Percentiles rank a stretch among this genome's conserved stretches.
These are phyloP conservation scores for Aureobasidium sp. DNA, from an alignment of 2,329 filamentous ascomycete species.

Conservation along the genomic window DNA sequence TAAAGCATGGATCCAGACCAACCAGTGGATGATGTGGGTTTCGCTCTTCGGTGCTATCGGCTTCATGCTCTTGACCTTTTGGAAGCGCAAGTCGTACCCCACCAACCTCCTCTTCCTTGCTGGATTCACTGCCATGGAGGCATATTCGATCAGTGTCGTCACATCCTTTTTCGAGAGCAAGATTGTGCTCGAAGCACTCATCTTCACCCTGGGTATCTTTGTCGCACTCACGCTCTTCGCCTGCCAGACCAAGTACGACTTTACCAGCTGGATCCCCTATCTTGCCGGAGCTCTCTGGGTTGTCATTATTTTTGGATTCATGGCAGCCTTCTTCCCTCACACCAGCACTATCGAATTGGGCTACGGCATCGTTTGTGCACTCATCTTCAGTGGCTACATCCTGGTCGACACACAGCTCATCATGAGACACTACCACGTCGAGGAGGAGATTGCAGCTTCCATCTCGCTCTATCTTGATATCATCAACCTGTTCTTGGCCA, in stretches of 20 bases:
- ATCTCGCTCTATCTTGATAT: conserved; percentile 95
- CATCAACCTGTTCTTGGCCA: conserved; percentile 94
- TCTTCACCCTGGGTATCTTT: conserved; percentile 68
- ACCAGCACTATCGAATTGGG: conserved; percentile 74
- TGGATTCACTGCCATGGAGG: conserved; percentile 84
- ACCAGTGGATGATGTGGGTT: conserved; percentile 76
- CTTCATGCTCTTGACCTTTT: conserved; percentile 82
- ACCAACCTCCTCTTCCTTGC: conserved; percentile 88
- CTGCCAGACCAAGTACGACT: conserved; percentile 97
- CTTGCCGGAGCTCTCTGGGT: conserved; percentile 87
- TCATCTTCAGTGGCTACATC: conserved; percentile 92
- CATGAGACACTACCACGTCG: conserved; percentile 91
- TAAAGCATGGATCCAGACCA: conserved; percentile 76
- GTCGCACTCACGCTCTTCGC: conserved; percentile 67
- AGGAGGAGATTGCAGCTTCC: conserved; percentile 86
- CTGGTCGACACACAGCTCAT: conserved; percentile 94
- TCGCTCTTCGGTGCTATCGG: conserved; percentile 77
- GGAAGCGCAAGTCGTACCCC: conserved; percentile 86
- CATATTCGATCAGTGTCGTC: conserved; percentile 86
- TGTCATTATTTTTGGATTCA: conserved; percentile 85
- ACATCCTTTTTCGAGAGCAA: conserved; percentile 79
- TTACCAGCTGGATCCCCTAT: conserved; percentile 94
- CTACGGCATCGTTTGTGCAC: conserved; percentile 71
- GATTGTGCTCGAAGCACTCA: conserved; percentile 81
- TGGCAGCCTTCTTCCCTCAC: conserved; percentile 80